A percentile compares a stretch with the other conserved stretches of the same genome.
Conservation (phyloP, 2,329 filamentous ascomycete genomes). For the Didymella glomerata region DNA sequence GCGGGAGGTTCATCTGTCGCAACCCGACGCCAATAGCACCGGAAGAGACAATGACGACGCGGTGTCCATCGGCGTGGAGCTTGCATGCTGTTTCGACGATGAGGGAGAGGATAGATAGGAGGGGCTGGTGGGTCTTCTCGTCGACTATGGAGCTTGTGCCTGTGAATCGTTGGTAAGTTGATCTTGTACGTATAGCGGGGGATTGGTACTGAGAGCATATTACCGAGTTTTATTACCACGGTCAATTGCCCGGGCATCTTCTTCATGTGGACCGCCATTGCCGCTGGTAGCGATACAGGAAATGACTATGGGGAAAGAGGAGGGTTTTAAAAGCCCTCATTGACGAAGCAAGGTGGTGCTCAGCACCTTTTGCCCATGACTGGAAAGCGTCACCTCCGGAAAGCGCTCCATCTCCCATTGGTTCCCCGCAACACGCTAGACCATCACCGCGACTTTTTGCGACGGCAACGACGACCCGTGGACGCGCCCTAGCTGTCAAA, state of each 20-base stretch:
- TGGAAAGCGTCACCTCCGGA: background rate
- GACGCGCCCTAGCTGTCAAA: slow-evolving; percentile 25
- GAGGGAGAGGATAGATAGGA: slow-evolving; percentile 86
- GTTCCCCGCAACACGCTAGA: slow-evolving; percentile 23
- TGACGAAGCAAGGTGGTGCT: slow-evolving; percentile 12
- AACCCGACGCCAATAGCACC: slow-evolving; percentile 95
- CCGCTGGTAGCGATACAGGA: background rate
- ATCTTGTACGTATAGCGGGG: slow-evolving; percentile 30
- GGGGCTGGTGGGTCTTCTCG: slow-evolving; percentile 91
- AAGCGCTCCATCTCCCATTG: background rate
- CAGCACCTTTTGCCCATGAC: slow-evolving; percentile 16
- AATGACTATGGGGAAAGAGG: background rate
- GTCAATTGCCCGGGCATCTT: slow-evolving; percentile 67
- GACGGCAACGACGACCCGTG: slow-evolving; percentile 20
- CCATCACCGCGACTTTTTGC: slow-evolving; percentile 33
- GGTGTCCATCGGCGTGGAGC: slow-evolving; percentile 88
- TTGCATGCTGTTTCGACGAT: slow-evolving; percentile 95
- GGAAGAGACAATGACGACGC: slow-evolving; percentile 94
- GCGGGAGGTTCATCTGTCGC: slow-evolving; percentile 85
- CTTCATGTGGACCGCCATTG: slow-evolving; percentile 54
- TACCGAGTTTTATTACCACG: slow-evolving; percentile 89
- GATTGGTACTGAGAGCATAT: slow-evolving; percentile 38
- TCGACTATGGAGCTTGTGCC: slow-evolving; percentile 99
- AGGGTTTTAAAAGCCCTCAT: slow-evolving; percentile 8
- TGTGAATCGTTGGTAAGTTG: slow-evolving; percentile 55